Base-by-base conservation (phyloP, 257 asterid genomes). In the Solanum clarkiae region DNA sequence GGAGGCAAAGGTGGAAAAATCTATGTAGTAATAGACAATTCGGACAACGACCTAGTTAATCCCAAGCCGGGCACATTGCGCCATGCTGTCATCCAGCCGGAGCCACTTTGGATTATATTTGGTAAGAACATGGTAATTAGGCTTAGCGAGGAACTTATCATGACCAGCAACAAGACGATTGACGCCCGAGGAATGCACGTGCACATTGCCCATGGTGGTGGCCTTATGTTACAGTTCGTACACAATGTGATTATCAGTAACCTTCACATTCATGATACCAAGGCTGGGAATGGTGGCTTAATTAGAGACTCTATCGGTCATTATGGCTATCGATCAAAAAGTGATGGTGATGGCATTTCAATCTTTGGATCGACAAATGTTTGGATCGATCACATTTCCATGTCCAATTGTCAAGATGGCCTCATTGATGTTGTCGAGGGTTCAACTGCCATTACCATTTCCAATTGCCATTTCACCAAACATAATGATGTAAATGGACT, bases 391-490 rank as follows among this genome's bases (percentile, higher is more conserved):
- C 97, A 93, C 36, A 84, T 93, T 16, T 93, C 97, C 0, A 51
- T 93, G 74, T 88, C 92, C 2, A 91, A 87, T 8, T 90, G 93
- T 53, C 51, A 29, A 1, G 95, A 93, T 70, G 97, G 97, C 2
- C 89, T 93, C 1, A 92, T 93, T 8, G 97, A 93, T 59, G 94
- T 87, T 10, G 87, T 92, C 22, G 44, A 90, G 65, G 91, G 87
- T 56, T 92, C 95, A 32, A 93, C 95, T 0, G 95, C 93, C 55
- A 87, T 93, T 84, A 93, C 97, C 85, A 89, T 93, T 87, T 92
- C 97, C 47, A 93, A 93, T 29, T 88, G 92, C 81, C 95, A 92
- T 86, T 90, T 90, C 40, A 86, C 93, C 26, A 84, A 84, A 0
- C 97, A 93, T 53, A 86, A 93, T 44, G 92, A 93, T 16, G 96